Evolutionary conservation across 192 early-diverging fungal genomes (phyloP).

Genomic region (Linnemannia zychae): DNA sequence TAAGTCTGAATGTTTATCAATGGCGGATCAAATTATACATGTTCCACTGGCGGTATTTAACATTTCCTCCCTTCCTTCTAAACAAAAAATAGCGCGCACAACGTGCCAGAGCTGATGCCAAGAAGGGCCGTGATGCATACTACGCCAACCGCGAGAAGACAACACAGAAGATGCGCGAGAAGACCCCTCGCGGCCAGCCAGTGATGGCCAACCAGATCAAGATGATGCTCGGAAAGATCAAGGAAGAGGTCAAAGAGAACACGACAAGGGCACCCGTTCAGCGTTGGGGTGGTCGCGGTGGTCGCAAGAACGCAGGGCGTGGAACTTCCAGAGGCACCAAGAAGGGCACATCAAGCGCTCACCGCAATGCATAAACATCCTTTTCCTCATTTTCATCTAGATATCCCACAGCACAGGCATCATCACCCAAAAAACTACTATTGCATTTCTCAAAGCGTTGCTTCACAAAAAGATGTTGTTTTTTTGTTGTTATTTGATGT

Average conservation of each 20-base stretch:
- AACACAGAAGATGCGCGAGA: slow-evolving; percentile 40
- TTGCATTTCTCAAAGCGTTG: not conserved
- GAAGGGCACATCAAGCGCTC: slow-evolving; percentile 46
- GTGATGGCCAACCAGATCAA: slow-evolving; percentile 55
- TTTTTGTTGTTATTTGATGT: slow-evolving; percentile 1
- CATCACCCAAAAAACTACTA: not conserved
- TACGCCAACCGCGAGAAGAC: slow-evolving; percentile 53
- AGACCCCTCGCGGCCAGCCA: slow-evolving; percentile 42
- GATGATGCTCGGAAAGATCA: slow-evolving; percentile 57
- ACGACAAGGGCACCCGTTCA: slow-evolving; percentile 41
- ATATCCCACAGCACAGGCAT: slow-evolving; percentile 1
- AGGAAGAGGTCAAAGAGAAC: slow-evolving; percentile 53
- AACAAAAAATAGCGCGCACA: slow-evolving; percentile 28
- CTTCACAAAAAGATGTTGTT: not conserved
- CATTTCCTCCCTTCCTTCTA: not conserved
- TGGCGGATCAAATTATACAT: not conserved
- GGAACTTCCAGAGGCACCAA: slow-evolving; percentile 34
- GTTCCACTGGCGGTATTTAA: not conserved
- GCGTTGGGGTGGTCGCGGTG: slow-evolving; percentile 45
- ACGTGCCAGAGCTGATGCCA: slow-evolving; percentile 43
- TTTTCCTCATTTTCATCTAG: not conserved
- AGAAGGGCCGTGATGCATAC: slow-evolving; percentile 55
- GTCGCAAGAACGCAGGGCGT: slow-evolving; percentile 41
- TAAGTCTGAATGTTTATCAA: not conserved
- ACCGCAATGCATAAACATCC: not conserved